A percentile compares a stretch with the other conserved stretches of the same genome.
Conservation (phyloP, 352 stramenopile species). For the Pythium aphanidermatum region DNA sequence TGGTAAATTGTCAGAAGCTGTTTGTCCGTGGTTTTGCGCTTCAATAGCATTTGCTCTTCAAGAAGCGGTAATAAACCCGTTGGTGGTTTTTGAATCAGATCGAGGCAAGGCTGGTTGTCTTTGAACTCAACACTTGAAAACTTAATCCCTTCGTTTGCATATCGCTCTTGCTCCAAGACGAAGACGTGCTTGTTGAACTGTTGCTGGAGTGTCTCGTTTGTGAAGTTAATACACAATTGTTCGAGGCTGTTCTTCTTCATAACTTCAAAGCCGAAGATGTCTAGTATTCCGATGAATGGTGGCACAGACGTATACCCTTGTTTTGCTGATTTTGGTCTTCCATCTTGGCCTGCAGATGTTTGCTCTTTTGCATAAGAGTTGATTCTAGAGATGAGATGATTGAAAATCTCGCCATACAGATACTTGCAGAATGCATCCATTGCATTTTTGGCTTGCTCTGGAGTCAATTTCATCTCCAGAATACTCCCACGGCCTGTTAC, state of each 20-base stretch:
- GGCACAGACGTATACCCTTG: background rate
- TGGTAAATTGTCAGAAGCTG: slow-evolving; percentile 83
- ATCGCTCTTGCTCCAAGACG: slow-evolving; percentile 75
- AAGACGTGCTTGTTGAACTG: slow-evolving; percentile 90
- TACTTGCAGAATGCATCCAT: slow-evolving; percentile 86
- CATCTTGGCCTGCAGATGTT: slow-evolving; percentile 21
- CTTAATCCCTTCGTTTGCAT: slow-evolving; percentile 65
- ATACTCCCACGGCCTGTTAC: slow-evolving; percentile 69
- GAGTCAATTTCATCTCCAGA: slow-evolving; percentile 63
- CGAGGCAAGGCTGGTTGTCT: slow-evolving; percentile 73
- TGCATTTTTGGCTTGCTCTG: slow-evolving; percentile 70
- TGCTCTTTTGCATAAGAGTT: slow-evolving; percentile 67
- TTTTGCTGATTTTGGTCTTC: slow-evolving; percentile 1
- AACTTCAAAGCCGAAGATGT: slow-evolving; percentile 91
- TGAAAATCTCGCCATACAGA: slow-evolving; percentile 74
- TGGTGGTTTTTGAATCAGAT: slow-evolving; percentile 79
- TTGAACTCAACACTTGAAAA: slow-evolving; percentile 79
- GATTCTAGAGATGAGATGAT: slow-evolving; percentile 70
- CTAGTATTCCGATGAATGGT: slow-evolving; percentile 82
- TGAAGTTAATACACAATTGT: slow-evolving; percentile 91
- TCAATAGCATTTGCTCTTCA: slow-evolving; percentile 85
- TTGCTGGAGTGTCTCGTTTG: slow-evolving; percentile 88
- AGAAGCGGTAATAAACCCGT: slow-evolving; percentile 74
- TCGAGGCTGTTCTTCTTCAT: slow-evolving; percentile 87
- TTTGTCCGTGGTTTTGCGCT: slow-evolving; percentile 80